Conservation (phyloP, 345 rosid species). For the Lumnitzera littorea region DNA sequence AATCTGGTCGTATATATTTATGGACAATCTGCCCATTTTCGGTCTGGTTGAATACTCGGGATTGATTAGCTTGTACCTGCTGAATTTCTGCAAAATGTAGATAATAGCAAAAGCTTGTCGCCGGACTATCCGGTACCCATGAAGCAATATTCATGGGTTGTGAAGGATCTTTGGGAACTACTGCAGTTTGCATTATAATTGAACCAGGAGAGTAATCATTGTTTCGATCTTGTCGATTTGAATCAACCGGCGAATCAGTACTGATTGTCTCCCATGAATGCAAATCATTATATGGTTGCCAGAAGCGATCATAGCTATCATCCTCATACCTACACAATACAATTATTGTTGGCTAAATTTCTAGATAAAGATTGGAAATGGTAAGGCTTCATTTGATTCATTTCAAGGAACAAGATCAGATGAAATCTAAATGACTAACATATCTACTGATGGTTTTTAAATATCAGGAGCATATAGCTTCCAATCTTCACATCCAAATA, state of each 20-base stretch:
- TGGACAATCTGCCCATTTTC: conserved; percentile 11
- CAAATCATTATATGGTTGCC: neutral
- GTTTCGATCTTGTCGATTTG: neutral
- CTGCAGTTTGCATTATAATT: conserved; percentile 24
- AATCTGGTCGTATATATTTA: conserved; percentile 6
- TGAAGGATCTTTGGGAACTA: conserved; percentile 3
- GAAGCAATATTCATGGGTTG: conserved; percentile 8
- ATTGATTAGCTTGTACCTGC: neutral
- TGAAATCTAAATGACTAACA: neutral
- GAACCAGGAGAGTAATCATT: conserved; percentile 17
- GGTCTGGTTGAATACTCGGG: conserved; percentile 15
- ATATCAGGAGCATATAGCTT: no score
- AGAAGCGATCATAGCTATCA: conserved; percentile 1
- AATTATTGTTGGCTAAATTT: conserved; percentile 12
- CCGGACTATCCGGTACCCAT: conserved; percentile 12
- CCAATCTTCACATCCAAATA: no score
- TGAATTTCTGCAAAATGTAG: conserved; percentile 31
- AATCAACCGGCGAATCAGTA: neutral
- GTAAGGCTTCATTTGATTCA: no score
- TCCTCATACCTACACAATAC: neutral
- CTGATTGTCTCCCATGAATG: neutral
- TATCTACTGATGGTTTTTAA: no score
- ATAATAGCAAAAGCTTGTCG: conserved; percentile 11
- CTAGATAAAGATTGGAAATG: neutral
- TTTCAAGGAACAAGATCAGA: no score